Evolutionary conservation across 2,329 filamentous ascomycete species (phyloP), one percentile per base, ranked within the genome.

Genomic region (Sporothrix luriei): DNA sequence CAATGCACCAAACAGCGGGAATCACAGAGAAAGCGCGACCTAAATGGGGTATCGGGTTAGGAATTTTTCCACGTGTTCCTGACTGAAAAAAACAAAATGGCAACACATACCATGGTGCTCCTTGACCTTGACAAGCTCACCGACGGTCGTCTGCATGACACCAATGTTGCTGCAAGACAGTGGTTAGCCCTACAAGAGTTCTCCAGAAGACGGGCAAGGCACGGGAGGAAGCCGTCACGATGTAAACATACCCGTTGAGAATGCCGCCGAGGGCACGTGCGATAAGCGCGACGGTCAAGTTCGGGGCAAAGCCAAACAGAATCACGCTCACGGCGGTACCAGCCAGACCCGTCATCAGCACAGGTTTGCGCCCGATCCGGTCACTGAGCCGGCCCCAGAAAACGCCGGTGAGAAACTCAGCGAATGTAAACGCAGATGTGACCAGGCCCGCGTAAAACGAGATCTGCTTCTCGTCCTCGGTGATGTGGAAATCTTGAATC

Each of bases 1-100:
- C 95, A 76, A 99, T 85, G 78, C 94, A 97, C 95, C 95, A 99
- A 33, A 98, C 92, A 78, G 97, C 93, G 7, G 95, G 95, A 93
- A 99, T 97, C 74, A 98, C 94, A 14, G 94, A 93, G 81, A 97
- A 99, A 65, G 94, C 95, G 75, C 92, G 92, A 74, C 94, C 91
- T 93, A 72, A 6, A 33, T 21, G 21, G 21, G 21, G 59, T 3
- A 38, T 19, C 19, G 19, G 11, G 65, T 54, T 38, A 62, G 43
- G 24, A 7, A 16, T 29, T 10, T 19, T 24, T 10, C 24, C 1
- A 19, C 4, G 14, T 38, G 6, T 5, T 33, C 33, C 33, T 33
- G 33, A 43, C 40, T 43, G 10, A n/a, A 43, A 38, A 21, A 10
- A 46, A n/a, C 52, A 21, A 9, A 4, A 9, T 33, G 29, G 1